phyloP scores from a whole-genome alignment of 257 asterid species.

The Nicotiana otophora region DNA sequence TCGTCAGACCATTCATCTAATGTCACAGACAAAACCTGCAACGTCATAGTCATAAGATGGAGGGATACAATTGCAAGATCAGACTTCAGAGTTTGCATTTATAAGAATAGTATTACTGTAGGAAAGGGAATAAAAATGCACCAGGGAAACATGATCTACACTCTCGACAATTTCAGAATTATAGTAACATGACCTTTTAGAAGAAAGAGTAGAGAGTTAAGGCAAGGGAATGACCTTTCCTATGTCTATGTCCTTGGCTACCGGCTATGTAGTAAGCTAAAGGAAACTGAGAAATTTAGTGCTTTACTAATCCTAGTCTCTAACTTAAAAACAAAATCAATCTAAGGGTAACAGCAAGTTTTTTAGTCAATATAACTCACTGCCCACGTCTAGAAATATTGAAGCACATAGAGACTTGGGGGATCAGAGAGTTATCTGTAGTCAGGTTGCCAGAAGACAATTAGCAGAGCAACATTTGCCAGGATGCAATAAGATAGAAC shows the following conservation, averaged over 20 bases:
- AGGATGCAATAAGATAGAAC: not conserved
- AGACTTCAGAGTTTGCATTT: not conserved
- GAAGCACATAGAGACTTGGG: not conserved
- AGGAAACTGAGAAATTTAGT: not conserved
- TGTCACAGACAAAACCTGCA: conserved; percentile 93
- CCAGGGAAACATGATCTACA: not conserved
- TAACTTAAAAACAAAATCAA: not conserved
- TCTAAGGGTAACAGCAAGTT: not conserved
- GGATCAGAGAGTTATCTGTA: not conserved
- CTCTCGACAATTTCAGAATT: not conserved
- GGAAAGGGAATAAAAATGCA: not conserved
- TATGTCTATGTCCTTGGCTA: not conserved
- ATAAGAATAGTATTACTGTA: not conserved
- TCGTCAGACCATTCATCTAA: conserved; percentile 98
- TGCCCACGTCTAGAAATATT: not conserved
- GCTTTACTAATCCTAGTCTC: not conserved
- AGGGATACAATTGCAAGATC: not conserved
- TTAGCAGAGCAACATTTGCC: not conserved
- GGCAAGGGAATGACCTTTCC: not conserved
- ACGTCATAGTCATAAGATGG: not conserved
- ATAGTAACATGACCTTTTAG: not conserved
- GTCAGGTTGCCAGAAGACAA: not conserved
- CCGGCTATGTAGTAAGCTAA: not conserved
- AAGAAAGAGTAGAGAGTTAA: not conserved
- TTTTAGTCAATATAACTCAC: not conserved